Base-by-base conservation (phyloP, 345 rosid genomes). In the Raphanus sativus region DNA sequence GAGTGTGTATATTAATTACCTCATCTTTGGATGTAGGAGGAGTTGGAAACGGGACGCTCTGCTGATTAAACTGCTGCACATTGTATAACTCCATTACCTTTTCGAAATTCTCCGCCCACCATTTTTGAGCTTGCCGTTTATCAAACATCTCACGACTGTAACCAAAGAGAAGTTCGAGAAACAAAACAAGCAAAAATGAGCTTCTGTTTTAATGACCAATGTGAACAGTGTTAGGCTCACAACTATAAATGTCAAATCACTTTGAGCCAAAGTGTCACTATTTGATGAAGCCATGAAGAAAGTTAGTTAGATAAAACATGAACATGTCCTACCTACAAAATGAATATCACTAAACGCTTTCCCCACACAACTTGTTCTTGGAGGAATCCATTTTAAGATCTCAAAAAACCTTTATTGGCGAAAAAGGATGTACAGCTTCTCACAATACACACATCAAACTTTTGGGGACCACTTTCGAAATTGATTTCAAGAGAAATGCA, bases 81-180 rank as follows among this genome's bases (percentile, higher is more conserved):
- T 95, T 95, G 83, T 95, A 95, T 50, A 95, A 82, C 69, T 95
- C 99, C 97, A 91, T 84, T 74, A 95, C 91, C 82, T 89, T 95
- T 34, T 95, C 98, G 13, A 83, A 89, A 80, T 91, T 95, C 80
- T 95, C 96, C 2, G 85, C 85, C 99, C 99, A 95, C 99, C 99
- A 95, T 63, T 86, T 89, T 83, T 95, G 98, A 79, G 99, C 98
- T 91, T 95, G 96, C 87, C 88, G 87, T 82, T 95, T 95, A 84
- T 92, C 86, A 72, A 95, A 92, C 91, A 92, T 86, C 77, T 92
- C 99, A 17, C 97, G 97, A 74, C 99, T 95, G 85, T 0, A 76
- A 64, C 80, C 83, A 82, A 9, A 33, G 8, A 21, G 61, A 65
- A 65, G 6, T 71, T 40, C 24, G 1, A 12, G 59, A 15, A 52